phyloP scores from a whole-genome alignment of 345 rosid genomes.

The Pistacia vera region DNA sequence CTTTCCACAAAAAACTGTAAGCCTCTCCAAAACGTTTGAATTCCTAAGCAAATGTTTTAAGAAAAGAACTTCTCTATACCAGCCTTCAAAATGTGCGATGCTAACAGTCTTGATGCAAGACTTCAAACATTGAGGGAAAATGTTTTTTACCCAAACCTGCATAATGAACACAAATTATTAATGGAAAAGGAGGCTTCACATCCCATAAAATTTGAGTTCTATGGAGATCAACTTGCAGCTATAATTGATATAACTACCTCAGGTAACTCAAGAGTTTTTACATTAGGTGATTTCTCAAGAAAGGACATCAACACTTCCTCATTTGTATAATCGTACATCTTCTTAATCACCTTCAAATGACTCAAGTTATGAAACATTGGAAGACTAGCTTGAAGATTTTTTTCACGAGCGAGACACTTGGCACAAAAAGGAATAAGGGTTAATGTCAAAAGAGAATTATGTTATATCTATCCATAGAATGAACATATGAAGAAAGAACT shows the following conservation, averaged over 20 bases:
- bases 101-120: not conserved
- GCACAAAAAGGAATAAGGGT: not conserved
- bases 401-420: not conserved
- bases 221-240: too few relatives aligned
- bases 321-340: not conserved
- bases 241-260: not conserved
- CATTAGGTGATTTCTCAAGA: not conserved
- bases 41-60: not conserved
- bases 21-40: not conserved
- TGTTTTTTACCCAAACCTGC: not conserved
- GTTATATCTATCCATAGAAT: not conserved
- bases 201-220: not conserved
- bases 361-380: not conserved
- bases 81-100: not conserved
- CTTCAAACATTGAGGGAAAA: not conserved
- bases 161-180: not conserved
- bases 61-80: not conserved
- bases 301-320: not conserved
- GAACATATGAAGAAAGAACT: not conserved
- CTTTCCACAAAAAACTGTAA: not conserved
- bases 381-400: not conserved
- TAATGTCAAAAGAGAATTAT: not conserved
- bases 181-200: not conserved
- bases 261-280: not conserved
- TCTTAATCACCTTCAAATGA: not conserved